Percentiles rank a stretch among this genome's conserved stretches.
These are phyloP conservation scores for Serpula lacrymans DNA, from an alignment of 768 basidiomycete species.

Conservation along the genomic window DNA sequence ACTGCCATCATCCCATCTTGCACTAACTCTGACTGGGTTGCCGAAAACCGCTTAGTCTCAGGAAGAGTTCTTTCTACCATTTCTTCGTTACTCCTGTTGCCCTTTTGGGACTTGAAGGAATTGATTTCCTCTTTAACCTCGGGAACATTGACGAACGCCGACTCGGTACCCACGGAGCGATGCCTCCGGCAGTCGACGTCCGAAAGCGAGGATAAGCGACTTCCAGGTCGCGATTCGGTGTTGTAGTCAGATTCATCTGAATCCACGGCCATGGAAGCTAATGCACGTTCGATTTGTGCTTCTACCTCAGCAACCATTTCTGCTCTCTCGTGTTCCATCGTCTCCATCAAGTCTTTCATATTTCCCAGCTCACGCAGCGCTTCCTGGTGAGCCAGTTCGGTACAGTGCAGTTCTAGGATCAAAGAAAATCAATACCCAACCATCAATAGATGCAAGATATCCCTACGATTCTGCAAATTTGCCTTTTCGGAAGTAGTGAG, in stretches of 20 bases:
- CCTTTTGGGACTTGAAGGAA: too few species aligned
- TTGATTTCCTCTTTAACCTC: too few species aligned
- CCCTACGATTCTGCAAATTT: slow-evolving; percentile 76
- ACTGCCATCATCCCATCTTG: slow-evolving; percentile 86
- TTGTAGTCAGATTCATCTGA: slow-evolving; percentile 75
- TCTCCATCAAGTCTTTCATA: slow-evolving; percentile 84
- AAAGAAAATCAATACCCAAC: slow-evolving; percentile 7
- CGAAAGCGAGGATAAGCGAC: slow-evolving; percentile 61
- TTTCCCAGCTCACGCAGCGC: slow-evolving; percentile 77
- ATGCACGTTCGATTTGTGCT: slow-evolving; percentile 83
- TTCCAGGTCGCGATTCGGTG: slow-evolving; percentile 56
- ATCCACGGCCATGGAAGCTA: slow-evolving; percentile 82
- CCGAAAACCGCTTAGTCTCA: slow-evolving; percentile 73
- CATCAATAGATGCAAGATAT: background rate
- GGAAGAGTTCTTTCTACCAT: slow-evolving; percentile 47
- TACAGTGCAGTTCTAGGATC: slow-evolving; percentile 70
- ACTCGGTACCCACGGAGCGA: slow-evolving; percentile 76
- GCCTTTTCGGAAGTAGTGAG: slow-evolving; percentile 75
- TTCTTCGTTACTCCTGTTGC: too few species aligned
- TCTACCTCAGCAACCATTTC: slow-evolving; percentile 94
- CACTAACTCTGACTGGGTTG: slow-evolving; percentile 55
- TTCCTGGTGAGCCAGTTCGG: slow-evolving; percentile 76
- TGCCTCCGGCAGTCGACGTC: too few species aligned
- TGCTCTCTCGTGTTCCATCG: slow-evolving; percentile 82
- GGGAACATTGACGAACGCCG: slow-evolving; percentile 75